A percentile compares a stretch with the other conserved stretches of the same genome.
Evolutionary conservation across 768 basidiomycete genomes (phyloP).

Genomic region (Mycena pura): DNA sequence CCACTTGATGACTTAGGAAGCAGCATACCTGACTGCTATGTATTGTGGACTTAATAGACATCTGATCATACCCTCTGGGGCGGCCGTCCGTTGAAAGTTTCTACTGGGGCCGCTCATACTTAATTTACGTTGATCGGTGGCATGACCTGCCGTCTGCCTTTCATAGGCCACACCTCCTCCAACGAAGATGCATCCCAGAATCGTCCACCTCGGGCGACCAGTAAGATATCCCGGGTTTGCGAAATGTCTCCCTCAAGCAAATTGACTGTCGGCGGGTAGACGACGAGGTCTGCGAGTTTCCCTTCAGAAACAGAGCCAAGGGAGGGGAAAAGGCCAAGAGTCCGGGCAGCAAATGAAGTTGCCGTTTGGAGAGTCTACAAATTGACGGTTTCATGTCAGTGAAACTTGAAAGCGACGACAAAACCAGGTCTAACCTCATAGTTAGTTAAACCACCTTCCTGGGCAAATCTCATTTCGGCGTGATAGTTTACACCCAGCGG

Average conservation of each 20-base stretch:
- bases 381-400: not conserved
- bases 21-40: too few relatives aligned
- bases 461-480: slow-evolving; percentile 72
- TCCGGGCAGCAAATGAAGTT: slow-evolving; percentile 67
- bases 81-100: too few relatives aligned
- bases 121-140: slow-evolving; percentile 66
- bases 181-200: slow-evolving; percentile 72
- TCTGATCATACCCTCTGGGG: too few relatives aligned
- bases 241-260: slow-evolving; percentile 60
- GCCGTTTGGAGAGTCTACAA: slow-evolving; percentile 70
- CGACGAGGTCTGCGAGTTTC: slow-evolving; percentile 74
- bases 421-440: slow-evolving; percentile 58
- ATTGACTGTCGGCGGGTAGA: slow-evolving; percentile 68
- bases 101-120: too few relatives aligned
- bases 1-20: too few relatives aligned
- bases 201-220: slow-evolving; percentile 71
- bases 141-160: slow-evolving; percentile 57
- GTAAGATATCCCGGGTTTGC: slow-evolving; percentile 55
- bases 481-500: slow-evolving; percentile 81
- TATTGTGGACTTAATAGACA: too few relatives aligned
- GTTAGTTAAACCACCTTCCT: slow-evolving; percentile 68
- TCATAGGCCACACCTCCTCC: slow-evolving; percentile 68
- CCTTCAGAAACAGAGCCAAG: slow-evolving; percentile 68
- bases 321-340: slow-evolving; percentile 66
- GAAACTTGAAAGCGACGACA: not conserved